A percentile compares a stretch with the other conserved stretches of the same genome.
Conservation (phyloP, 139 green algal genomes). For the Chlorella sp. region DNA sequence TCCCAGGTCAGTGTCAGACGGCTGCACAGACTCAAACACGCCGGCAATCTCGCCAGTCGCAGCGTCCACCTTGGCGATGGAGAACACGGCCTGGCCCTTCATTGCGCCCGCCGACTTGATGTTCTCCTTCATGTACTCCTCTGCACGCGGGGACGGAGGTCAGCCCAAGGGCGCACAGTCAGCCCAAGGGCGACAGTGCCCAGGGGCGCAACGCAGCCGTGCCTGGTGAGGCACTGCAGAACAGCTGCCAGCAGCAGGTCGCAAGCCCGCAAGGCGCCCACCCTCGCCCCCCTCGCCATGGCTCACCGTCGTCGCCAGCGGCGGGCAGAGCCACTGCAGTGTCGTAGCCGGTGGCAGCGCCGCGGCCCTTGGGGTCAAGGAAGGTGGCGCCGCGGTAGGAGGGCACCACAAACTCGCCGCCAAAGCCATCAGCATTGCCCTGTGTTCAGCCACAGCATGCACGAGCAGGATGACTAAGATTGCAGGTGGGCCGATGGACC, state of each 20-base stretch:
- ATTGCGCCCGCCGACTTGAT: conserved; percentile 84
- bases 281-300: background rate
- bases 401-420: conserved; percentile 96
- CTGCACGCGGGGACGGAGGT: conserved; percentile 27
- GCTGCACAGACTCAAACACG: conserved; percentile 98
- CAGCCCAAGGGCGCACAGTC: background rate
- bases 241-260: background rate
- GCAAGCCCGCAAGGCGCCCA: background rate
- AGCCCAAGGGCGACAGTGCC: background rate
- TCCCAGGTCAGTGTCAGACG: conserved; percentile 98
- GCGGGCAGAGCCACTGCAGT: conserved; percentile 96
- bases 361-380: conserved; percentile 99
- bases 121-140: conserved; percentile 97
- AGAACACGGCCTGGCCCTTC: conserved; percentile 94
- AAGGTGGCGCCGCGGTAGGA: conserved; percentile 99
- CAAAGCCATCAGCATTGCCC: conserved; percentile 81
- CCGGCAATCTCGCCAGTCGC: conserved; percentile 95
- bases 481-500: no score
- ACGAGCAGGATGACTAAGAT: background rate
- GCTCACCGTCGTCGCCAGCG: conserved; percentile 29
- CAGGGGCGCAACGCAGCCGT: background rate
- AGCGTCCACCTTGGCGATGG: conserved; percentile 91
- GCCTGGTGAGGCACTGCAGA: background rate
- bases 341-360: conserved; percentile 96
- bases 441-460: background rate